Evolutionary conservation across 2,329 filamentous ascomycete genomes (phyloP).

Genomic region (Graphilbum sp.): DNA sequence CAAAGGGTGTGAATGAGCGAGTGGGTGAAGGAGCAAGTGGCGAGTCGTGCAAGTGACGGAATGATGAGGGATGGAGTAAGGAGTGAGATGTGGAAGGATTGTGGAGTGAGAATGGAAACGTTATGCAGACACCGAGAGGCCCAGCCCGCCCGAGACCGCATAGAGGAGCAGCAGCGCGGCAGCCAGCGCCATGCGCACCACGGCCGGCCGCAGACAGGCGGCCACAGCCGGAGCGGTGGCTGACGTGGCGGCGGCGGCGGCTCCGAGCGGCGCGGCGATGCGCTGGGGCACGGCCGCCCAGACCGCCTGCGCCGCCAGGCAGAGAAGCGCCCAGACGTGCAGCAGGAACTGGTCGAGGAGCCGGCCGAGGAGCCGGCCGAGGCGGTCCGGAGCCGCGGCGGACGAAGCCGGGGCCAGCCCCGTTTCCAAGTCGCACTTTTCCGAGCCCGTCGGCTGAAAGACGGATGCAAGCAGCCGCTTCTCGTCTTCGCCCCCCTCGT

Average conservation of each 20-base stretch:
- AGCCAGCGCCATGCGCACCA: conserved; percentile 6
- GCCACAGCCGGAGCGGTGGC: conserved; percentile 4
- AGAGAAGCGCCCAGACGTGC: conserved; percentile 5
- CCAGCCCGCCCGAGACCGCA: neutral
- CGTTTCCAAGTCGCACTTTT: conserved; percentile 4
- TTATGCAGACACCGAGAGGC: too few relatives aligned
- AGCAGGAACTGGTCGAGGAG: conserved; percentile 6
- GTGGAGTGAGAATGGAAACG: too few relatives aligned
- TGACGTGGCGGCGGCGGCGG: neutral
- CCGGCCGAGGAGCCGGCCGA: neutral
- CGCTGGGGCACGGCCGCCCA: conserved; percentile 7
- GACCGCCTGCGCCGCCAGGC: neutral
- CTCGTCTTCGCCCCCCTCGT: neutral
- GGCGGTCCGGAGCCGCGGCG: neutral
- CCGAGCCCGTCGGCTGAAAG: neutral
- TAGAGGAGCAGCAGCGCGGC: conserved; percentile 3
- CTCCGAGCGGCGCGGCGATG: conserved; percentile 6
- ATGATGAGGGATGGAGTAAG: neutral
- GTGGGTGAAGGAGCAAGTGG: too few relatives aligned
- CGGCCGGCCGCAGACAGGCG: conserved; percentile 1
- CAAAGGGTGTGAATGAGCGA: neutral
- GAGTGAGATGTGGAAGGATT: too few relatives aligned
- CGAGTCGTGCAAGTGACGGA: too few relatives aligned
- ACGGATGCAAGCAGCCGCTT: neutral
- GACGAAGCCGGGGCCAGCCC: neutral